A percentile compares a stretch with the other conserved stretches of the same genome.
phyloP scores from a whole-genome alignment of 2,329 filamentous ascomycete species.

The Beauveria rudraprayagi region DNA sequence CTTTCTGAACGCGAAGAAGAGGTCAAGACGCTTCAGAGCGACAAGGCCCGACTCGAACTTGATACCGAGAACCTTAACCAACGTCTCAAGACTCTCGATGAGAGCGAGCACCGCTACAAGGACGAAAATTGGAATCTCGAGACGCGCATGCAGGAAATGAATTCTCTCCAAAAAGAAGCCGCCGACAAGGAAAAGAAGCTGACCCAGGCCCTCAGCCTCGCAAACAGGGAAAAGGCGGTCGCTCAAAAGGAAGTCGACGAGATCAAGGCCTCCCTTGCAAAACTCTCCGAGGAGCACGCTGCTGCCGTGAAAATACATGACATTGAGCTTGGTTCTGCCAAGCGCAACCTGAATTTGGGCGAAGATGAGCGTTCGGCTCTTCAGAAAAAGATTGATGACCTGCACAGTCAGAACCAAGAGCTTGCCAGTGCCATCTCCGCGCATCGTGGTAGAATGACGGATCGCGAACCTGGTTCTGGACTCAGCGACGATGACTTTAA shows the following conservation, averaged over 20 bases:
- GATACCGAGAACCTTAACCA: slow-evolving; percentile 74
- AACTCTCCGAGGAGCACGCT: slow-evolving; percentile 72
- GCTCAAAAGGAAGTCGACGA: slow-evolving; percentile 87
- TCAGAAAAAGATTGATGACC: slow-evolving; percentile 79
- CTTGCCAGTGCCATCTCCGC: slow-evolving; percentile 76
- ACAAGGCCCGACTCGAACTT: slow-evolving; percentile 72
- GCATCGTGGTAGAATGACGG: slow-evolving; percentile 58
- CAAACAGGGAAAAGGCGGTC: slow-evolving; percentile 66
- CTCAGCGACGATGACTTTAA: slow-evolving; percentile 56
- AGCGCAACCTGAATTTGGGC: slow-evolving; percentile 67
- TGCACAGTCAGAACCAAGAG: slow-evolving; percentile 84
- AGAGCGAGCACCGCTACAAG: slow-evolving; percentile 93
- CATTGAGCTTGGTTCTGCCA: slow-evolving; percentile 75
- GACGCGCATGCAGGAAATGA: slow-evolving; percentile 79
- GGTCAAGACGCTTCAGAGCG: slow-evolving; percentile 63
- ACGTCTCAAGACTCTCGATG: slow-evolving; percentile 73
- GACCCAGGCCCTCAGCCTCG: slow-evolving; percentile 59
- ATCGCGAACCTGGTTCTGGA: slow-evolving; percentile 53
- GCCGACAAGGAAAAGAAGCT: slow-evolving; percentile 78
- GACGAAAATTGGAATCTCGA: slow-evolving; percentile 98
- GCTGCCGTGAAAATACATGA: slow-evolving; percentile 75
- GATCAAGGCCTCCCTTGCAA: slow-evolving; percentile 69
- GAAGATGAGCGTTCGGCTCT: slow-evolving; percentile 73
- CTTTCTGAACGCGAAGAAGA: slow-evolving; percentile 83
- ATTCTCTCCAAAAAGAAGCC: slow-evolving; percentile 64